phyloP scores from a whole-genome alignment of 352 stramenopile species.

The Aphanomyces astaci region DNA sequence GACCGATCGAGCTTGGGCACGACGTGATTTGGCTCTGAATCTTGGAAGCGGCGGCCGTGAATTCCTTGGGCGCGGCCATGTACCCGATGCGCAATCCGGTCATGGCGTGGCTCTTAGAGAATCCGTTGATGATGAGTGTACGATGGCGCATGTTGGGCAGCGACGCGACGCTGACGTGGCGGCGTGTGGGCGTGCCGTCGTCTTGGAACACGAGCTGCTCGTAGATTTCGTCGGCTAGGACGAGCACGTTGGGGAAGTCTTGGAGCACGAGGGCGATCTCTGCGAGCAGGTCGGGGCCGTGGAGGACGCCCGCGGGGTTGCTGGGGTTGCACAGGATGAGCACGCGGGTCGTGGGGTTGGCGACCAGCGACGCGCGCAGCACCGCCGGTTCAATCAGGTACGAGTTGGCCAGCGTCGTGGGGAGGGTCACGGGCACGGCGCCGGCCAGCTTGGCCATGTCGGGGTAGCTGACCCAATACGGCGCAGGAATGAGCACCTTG shows the following conservation, averaged over 20 bases:
- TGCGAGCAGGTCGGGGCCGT: slow-evolving; percentile 44
- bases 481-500: slow-evolving; percentile 92
- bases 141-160: slow-evolving; percentile 82
- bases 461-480: slow-evolving; percentile 96
- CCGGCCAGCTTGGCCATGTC: slow-evolving; percentile 92
- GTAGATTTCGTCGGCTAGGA: slow-evolving; percentile 85
- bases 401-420: slow-evolving; percentile 82
- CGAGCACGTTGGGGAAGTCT: slow-evolving; percentile 27
- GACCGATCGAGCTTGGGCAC: slow-evolving; percentile 87
- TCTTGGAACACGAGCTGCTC: slow-evolving; percentile 91
- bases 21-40: slow-evolving; percentile 95
- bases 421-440: slow-evolving; percentile 87
- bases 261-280: slow-evolving; percentile 44
- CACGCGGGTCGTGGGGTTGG: slow-evolving; percentile 65
- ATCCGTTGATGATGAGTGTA: slow-evolving; percentile 94
- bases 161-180: slow-evolving; percentile 62
- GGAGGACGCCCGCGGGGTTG: slow-evolving; percentile 89
- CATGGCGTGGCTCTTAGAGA: slow-evolving; percentile 96
- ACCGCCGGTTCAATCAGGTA: slow-evolving; percentile 86
- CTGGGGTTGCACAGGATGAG: slow-evolving; percentile 96
- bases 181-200: slow-evolving; percentile 41
- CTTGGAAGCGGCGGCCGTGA: slow-evolving; percentile 84
- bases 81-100: slow-evolving; percentile 93
- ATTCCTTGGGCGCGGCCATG: slow-evolving; percentile 65
- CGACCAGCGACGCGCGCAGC: slow-evolving; percentile 65